Conservation (phyloP, 352 stramenopile genomes). For the Phytopythium boreale region DNA sequence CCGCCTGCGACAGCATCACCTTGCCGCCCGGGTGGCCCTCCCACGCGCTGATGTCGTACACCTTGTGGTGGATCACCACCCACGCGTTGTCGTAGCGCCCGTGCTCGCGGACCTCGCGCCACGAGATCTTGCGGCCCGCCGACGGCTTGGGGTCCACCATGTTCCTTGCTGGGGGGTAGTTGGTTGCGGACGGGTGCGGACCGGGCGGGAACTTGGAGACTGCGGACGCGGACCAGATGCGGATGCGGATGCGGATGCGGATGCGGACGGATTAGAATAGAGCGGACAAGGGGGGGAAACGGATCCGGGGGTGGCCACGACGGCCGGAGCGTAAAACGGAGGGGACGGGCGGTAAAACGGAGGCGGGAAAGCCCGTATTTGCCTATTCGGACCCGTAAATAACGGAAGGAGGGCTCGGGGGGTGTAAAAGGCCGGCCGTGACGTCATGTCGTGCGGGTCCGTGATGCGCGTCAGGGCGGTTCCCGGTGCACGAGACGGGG, state of each 20-base stretch:
- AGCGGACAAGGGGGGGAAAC: too few species aligned
- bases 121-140: slow-evolving; percentile 61
- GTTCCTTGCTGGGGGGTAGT: neutral
- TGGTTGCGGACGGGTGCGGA: neutral
- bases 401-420: neutral
- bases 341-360: neutral
- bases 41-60: slow-evolving; percentile 87
- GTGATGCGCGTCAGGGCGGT: slow-evolving; percentile 1
- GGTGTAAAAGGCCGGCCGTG: neutral
- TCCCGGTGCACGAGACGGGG: neutral
- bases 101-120: slow-evolving; percentile 77
- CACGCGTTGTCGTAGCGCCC: slow-evolving; percentile 71
- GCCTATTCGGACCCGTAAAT: neutral
- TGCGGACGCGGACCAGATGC: neutral
- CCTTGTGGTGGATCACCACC: slow-evolving; percentile 91
- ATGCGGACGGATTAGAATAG: too few species aligned
- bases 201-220: neutral
- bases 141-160: slow-evolving; percentile 73
- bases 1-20: slow-evolving; percentile 97
- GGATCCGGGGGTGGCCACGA: neutral
- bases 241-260: too few species aligned
- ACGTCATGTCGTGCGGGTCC: slow-evolving; percentile 10
- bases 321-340: too few species aligned
- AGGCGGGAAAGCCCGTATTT: neutral
- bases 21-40: slow-evolving; percentile 82